A percentile compares a stretch with the other conserved stretches of the same genome.
Evolutionary conservation across 805 yeast species (phyloP).

Genomic region (Kodamaea laetipori): DNA sequence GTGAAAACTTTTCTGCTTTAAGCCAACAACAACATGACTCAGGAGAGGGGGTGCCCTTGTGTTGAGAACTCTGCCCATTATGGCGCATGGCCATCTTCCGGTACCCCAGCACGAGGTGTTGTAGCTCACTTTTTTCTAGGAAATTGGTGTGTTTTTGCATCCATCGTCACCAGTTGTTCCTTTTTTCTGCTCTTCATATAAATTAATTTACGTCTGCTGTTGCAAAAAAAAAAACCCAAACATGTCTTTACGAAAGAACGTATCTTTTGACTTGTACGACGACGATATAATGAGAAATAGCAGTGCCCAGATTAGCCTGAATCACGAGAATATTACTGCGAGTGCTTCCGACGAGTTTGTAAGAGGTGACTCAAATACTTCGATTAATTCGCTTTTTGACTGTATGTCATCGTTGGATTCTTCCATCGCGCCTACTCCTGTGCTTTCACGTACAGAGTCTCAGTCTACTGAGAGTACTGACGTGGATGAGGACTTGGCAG

Average conservation of each 20-base stretch:
- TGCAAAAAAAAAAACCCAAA: background rate
- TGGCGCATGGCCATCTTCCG: too few species aligned
- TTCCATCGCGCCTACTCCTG: slow-evolving; percentile 19
- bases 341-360: slow-evolving; percentile 2
- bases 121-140: too few species aligned
- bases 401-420: background rate
- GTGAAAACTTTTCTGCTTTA: too few species aligned
- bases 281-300: background rate
- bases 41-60: too few species aligned
- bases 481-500: background rate
- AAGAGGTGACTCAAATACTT: slow-evolving; percentile 22
- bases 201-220: background rate
- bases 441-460: slow-evolving; percentile 15
- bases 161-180: too few species aligned
- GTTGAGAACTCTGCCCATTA: too few species aligned
- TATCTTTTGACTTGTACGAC: slow-evolving; percentile 8
- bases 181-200: background rate
- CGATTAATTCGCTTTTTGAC: slow-evolving; percentile 35
- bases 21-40: too few species aligned
- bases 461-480: slow-evolving; percentile 13
- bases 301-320: background rate
- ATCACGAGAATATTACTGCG: background rate
- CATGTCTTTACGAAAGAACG: slow-evolving; percentile 1
- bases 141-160: too few species aligned
- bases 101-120: too few species aligned